phyloP scores from a whole-genome alignment of 1,139 yeast genomes.

The Sugiyamaella novakii region DNA sequence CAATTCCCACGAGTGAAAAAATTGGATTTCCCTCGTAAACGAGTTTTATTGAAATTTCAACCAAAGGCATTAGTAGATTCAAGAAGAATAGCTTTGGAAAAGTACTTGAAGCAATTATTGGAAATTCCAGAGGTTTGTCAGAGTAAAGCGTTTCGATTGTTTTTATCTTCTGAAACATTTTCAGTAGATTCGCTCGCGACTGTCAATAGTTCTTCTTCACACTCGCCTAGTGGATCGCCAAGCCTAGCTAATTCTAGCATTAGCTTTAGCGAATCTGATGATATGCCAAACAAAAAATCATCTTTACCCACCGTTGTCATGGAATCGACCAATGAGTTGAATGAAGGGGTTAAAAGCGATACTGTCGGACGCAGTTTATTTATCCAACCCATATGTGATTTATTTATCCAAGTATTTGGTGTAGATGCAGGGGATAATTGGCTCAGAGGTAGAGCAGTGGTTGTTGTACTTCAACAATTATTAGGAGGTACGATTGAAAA shows the following conservation, averaged over 20 bases:
- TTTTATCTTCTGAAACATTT: conserved; percentile 74
- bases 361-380: conserved; percentile 42
- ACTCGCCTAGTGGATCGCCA: background rate
- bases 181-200: conserved; percentile 30
- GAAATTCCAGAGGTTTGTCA: conserved; percentile 70
- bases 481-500: conserved; percentile 88
- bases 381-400: conserved; percentile 80
- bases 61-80: conserved; percentile 64
- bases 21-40: conserved; percentile 64
- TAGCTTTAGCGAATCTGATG: conserved; percentile 16
- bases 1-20: conserved; percentile 55
- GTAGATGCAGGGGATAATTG: conserved; percentile 65
- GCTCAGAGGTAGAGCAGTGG: conserved; percentile 82
- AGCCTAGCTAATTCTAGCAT: conserved; percentile 10
- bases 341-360: background rate
- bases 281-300: no score
- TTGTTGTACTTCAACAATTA: conserved; percentile 79
- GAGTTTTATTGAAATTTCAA: conserved; percentile 67
- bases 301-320: background rate
- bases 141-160: conserved; percentile 69
- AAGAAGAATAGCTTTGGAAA: conserved; percentile 62
- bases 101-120: conserved; percentile 60
- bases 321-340: conserved; percentile 2
- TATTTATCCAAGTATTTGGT: conserved; percentile 70
- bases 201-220: conserved; percentile 3